A percentile compares a stretch with the other conserved stretches of the same genome.
phyloP scores from a whole-genome alignment of 1,139 yeast genomes.

The Candida sp. region DNA sequence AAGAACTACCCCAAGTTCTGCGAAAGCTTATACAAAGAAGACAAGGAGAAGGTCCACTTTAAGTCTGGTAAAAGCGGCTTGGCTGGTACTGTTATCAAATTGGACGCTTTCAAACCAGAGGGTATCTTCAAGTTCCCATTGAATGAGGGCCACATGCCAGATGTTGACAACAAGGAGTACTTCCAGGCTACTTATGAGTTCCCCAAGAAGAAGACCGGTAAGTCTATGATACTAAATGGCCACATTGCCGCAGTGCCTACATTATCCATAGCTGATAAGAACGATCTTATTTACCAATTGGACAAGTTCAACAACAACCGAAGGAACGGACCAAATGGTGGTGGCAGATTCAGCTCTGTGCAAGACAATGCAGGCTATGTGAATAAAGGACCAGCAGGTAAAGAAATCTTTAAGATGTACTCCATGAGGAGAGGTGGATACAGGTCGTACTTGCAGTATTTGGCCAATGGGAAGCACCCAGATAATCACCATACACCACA shows the following conservation, averaged over 20 bases:
- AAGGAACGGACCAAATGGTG: conserved; percentile 14
- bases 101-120: conserved; percentile 50
- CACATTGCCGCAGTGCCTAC: conserved; percentile 65
- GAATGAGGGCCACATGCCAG: conserved; percentile 56
- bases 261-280: conserved; percentile 71
- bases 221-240: conserved; percentile 87
- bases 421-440: conserved; percentile 48
- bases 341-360: conserved; percentile 36
- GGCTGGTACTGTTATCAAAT: conserved; percentile 63
- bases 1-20: conserved; percentile 44
- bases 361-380: conserved; percentile 42
- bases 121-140: conserved; percentile 63
- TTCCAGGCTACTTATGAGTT: conserved; percentile 63
- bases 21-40: conserved; percentile 36
- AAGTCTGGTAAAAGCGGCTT: conserved; percentile 58
- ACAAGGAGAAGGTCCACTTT: conserved; percentile 39
- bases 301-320: conserved; percentile 4
- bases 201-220: conserved; percentile 57
- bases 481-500: conserved; percentile 2
- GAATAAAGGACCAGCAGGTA: conserved; percentile 47
- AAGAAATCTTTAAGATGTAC: conserved; percentile 34
- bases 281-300: conserved; percentile 50
- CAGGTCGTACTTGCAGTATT: conserved; percentile 30
- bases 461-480: conserved; percentile 9
- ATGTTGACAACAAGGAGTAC: conserved; percentile 59